Evolutionary conservation across 176 grass and related monocot genomes (phyloP).

Genomic region (Triticum dicoccoides): DNA sequence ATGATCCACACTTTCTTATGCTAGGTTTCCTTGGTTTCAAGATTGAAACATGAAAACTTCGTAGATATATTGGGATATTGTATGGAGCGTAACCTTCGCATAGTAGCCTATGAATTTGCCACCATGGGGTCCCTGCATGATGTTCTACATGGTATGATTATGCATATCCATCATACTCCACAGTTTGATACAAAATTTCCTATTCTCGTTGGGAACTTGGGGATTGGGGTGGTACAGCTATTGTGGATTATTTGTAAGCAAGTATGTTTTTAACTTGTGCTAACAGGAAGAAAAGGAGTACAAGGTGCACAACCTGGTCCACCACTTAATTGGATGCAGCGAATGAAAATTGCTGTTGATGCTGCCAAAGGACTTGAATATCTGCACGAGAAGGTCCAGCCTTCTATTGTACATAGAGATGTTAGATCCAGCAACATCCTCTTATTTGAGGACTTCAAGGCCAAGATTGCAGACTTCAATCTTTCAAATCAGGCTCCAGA

Average conservation of each 20-base stretch:
- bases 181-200: background rate
- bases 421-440: conserved; percentile 91
- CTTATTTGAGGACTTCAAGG: conserved; percentile 88
- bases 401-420: conserved; percentile 82
- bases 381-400: conserved; percentile 86
- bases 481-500: conserved; percentile 90
- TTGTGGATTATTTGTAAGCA: background rate
- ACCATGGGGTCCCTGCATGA: conserved; percentile 93
- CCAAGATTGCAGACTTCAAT: conserved; percentile 92
- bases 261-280: background rate
- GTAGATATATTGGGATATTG: conserved; percentile 89
- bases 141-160: conserved; percentile 76
- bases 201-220: background rate
- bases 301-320: conserved; percentile 89
- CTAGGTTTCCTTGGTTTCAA: conserved; percentile 78
- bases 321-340: conserved; percentile 86
- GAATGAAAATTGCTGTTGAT: conserved; percentile 75
- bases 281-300: conserved; percentile 82
- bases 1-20: conserved; percentile 11
- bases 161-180: background rate
- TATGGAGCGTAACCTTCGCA: conserved; percentile 65
- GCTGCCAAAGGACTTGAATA: conserved; percentile 85
- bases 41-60: conserved; percentile 74
- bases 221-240: background rate
- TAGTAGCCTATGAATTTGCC: conserved; percentile 86